Base-by-base conservation (phyloP, 345 rosid species). In the Rhodamnia argentea region DNA sequence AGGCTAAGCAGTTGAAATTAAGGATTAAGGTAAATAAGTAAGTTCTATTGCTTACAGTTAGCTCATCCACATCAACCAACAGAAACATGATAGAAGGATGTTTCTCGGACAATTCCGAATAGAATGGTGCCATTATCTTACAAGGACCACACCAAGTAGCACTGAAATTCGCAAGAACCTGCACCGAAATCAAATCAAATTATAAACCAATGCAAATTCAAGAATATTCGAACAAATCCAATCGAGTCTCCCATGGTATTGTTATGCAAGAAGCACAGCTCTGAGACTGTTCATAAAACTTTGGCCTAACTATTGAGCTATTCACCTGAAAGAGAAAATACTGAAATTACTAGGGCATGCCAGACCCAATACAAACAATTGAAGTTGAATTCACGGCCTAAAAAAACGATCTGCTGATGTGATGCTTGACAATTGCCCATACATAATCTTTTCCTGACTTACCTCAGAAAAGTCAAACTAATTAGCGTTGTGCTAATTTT, bases 141-240 rank as follows among this genome's bases (percentile, higher is more conserved):
- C 96, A 93, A 27, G 98, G 99, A 86, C 95, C 95, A 90, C 99
- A 93, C 99, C 99, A 96, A 52, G 92, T 87, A 13, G 99, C 95
- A 84, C 97, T 93, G 93, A 96, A 96, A 90, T 96, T 96, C 56
- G 94, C 98, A 86, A 94, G 29, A 52, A 93, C 94, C 98, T 96
- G 93, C 64, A 51, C 60, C 47, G 40, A 50, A 64, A 37, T 24
- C 56, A 44, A 50, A 42, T 84, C 15, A 84, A 59, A 84, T 16
- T 24, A 58, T 52, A 84, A 55, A 84, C 78, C 50, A 50, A 62
- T 40, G 52, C 62, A 60, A 47, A 84, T 50, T 57, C 44, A 29
- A 83, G n/a, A 32, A 54, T 83, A 54, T 29, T 53, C 4, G 8
- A 16, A 83, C 54, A 18, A 26, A 70, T 70, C 42, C 47, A 70